phyloP scores from a whole-genome alignment of 768 basidiomycete genomes.

The Russula ochroleuca region DNA sequence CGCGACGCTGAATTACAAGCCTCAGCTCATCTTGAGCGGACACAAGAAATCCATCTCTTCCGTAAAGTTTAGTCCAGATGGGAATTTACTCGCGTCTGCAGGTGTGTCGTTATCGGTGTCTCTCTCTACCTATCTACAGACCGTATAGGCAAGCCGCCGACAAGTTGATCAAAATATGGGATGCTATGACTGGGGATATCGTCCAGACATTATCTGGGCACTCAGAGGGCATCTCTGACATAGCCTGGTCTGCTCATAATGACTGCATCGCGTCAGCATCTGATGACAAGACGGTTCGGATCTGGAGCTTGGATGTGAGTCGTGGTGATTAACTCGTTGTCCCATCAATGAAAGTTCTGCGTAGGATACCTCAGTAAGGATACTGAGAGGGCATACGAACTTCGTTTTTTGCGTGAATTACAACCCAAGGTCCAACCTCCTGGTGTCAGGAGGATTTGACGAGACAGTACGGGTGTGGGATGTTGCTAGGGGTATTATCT shows the following conservation, averaged over 20 bases:
- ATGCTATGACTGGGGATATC: slow-evolving; percentile 65
- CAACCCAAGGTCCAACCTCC: slow-evolving; percentile 82
- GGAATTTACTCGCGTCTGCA: slow-evolving; percentile 73
- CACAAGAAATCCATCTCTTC: slow-evolving; percentile 80
- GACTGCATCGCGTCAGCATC: slow-evolving; percentile 86
- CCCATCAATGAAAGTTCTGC: slow-evolving; percentile 15
- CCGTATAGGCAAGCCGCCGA: slow-evolving; percentile 67
- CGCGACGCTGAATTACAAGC: slow-evolving; percentile 48
- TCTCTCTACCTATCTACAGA: slow-evolving; percentile 29
- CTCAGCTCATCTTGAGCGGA: slow-evolving; percentile 66
- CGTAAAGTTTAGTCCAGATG: slow-evolving; percentile 86
- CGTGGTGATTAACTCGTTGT: slow-evolving; percentile 3
- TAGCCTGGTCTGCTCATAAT: slow-evolving; percentile 84
- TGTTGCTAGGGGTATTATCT: slow-evolving; percentile 67
- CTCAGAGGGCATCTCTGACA: slow-evolving; percentile 79
- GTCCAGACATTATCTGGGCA: slow-evolving; percentile 71
- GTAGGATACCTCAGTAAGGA: slow-evolving; percentile 58
- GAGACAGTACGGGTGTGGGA: slow-evolving; percentile 99
- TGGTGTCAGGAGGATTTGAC: slow-evolving; percentile 93
- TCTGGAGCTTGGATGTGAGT: slow-evolving; percentile 78
- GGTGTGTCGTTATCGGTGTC: slow-evolving; percentile 48
- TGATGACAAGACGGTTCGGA: slow-evolving; percentile 83
- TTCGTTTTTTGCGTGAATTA: slow-evolving; percentile 94
- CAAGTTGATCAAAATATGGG: slow-evolving; percentile 79
- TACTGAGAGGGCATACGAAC: slow-evolving; percentile 81